Evolutionary conservation across 129 eudicot genomes (phyloP), one percentile per base, ranked within the genome.

Genomic region (Flaveria trinervia): DNA sequence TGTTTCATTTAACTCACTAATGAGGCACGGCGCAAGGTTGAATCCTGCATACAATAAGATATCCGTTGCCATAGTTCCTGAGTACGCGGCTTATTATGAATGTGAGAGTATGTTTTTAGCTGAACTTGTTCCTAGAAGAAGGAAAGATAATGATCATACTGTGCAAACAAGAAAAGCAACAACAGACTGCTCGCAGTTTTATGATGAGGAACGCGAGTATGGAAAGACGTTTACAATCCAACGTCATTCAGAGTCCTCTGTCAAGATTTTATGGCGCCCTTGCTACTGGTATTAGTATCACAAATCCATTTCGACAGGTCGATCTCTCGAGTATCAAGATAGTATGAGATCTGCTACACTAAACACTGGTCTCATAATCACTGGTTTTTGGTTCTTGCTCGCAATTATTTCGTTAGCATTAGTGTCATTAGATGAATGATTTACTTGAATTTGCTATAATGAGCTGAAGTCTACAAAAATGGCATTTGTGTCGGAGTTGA

Each of bases 111-210:
- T 12, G 57, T 46, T 61, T 61, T 44, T n/a, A n/a, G 60, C 41
- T 25, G 71, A 61, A 46, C 79, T 74, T 14, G 60, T 74, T 45
- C 71, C 64, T 15, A 75, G 48, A 49, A 48, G 26, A 75, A 64
- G 71, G 15, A 61, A 75, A 64, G 48, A 3, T 23, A 23, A 23
- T 44, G 22, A 59, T 59, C 39, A 39, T 62, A 20, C 11, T 43
- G 57, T 4, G 68, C 62, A 26, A 61, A 55, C 67, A 72, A 30
- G 36, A 72, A 72, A 36, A 54, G 13, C 5, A 28, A 43, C 46
- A 46, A 9, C 79, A 46, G 39, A 75, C 22, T 28, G 20, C 50
- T 75, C 72, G 64, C 62, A 48, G 8, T 64, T 62, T 65, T 75
- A 28, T 13, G 64, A 64, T 12, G 60, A 65, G 1, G 51, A 75